These are phyloP conservation scores for Cochlearia excelsa DNA, from an alignment of 345 rosid genomes.

Conservation along the genomic window DNA sequence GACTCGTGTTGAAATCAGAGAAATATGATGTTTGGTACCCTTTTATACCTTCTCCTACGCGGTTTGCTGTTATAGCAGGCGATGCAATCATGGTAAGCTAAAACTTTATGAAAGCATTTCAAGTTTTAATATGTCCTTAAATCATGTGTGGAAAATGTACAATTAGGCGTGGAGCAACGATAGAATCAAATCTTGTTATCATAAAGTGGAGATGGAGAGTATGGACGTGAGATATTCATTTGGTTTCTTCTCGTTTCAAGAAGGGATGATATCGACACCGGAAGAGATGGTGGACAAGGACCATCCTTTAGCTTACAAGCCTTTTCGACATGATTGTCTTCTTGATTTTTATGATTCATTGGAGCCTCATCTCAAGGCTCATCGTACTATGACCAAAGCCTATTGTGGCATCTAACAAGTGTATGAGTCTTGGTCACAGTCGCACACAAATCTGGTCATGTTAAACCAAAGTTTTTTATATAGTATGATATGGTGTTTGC, in stretches of 20 bases:
- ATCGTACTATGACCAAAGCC: conserved; percentile 47
- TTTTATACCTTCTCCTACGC: conserved; percentile 48
- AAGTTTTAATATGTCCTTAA: neutral
- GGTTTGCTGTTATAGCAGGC: conserved; percentile 53
- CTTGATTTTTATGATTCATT: conserved; percentile 44
- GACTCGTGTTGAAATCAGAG: conserved; percentile 46
- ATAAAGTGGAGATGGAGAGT: conserved; percentile 53
- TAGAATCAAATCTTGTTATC: conserved; percentile 50
- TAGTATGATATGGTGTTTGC: neutral
- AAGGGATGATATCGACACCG: conserved; percentile 41
- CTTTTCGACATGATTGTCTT: conserved; percentile 51
- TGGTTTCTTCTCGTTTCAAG: conserved; percentile 53
- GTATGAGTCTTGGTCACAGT: neutral
- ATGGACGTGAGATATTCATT: conserved; percentile 52
- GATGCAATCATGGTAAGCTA: conserved; percentile 57
- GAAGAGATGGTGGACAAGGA: conserved; percentile 59
- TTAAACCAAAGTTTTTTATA: neutral
- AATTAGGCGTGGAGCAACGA: conserved; percentile 83
- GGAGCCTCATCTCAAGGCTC: conserved; percentile 34
- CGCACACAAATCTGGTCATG: conserved; percentile 1
- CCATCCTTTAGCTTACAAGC: conserved; percentile 55
- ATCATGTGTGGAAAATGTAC: conserved; percentile 10
- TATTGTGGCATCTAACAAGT: conserved; percentile 43
- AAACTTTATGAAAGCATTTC: neutral
- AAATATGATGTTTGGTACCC: conserved; percentile 49